These are phyloP conservation scores for Ambrosia artemisiifolia DNA, from an alignment of 129 eudicot genomes.

Conservation along the genomic window DNA sequence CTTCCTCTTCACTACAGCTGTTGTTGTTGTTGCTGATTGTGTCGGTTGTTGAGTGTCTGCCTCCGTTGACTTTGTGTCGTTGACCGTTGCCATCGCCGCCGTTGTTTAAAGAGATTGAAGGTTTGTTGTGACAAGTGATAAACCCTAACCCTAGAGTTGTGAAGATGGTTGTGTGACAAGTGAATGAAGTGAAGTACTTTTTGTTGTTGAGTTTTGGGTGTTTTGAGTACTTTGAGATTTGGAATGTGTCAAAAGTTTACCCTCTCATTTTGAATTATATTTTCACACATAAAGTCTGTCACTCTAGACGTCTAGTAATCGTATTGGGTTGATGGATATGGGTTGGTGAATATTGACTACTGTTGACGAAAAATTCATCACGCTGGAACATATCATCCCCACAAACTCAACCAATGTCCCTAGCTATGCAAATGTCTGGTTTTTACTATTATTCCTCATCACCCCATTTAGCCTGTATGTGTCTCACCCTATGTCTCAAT, in stretches of 20 bases:
- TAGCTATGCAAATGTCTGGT: too few relatives aligned
- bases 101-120: slow-evolving; percentile 16
- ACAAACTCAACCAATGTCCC: too few relatives aligned
- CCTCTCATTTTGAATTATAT: background rate
- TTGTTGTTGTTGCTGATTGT: slow-evolving; percentile 18
- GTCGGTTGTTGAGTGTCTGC: slow-evolving; percentile 25
- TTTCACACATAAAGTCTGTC: background rate
- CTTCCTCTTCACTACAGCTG: slow-evolving; percentile 46
- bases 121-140: slow-evolving; percentile 16
- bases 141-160: slow-evolving; percentile 50
- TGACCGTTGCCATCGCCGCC: slow-evolving; percentile 30
- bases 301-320: too few relatives aligned
- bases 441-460: too few relatives aligned
- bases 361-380: too few relatives aligned
- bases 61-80: slow-evolving; percentile 23
- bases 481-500: too few relatives aligned
- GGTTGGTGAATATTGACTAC: too few relatives aligned
- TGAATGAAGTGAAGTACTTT: background rate
- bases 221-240: slow-evolving; percentile 10
- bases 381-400: too few relatives aligned
- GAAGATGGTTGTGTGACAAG: background rate
- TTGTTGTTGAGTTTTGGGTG: slow-evolving; percentile 25
- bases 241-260: background rate
- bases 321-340: too few relatives aligned
- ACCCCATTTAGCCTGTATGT: too few relatives aligned